These are phyloP conservation scores for Peniophora sp. DNA, from an alignment of 1,284 basidiomycete genomes.

Conservation along the genomic window DNA sequence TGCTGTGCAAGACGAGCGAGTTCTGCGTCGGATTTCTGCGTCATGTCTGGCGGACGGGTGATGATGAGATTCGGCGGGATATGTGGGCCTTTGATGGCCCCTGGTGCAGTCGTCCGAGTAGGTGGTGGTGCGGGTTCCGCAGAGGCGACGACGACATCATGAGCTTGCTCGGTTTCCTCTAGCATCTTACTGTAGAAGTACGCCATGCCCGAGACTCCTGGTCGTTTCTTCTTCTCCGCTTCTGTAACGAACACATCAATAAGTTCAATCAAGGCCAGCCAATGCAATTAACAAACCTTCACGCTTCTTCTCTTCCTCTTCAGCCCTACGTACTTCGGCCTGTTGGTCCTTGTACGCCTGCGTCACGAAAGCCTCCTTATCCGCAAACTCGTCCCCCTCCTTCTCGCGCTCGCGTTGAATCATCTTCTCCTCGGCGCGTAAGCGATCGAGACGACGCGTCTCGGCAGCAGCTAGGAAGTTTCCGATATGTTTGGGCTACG, in stretches of 20 bases:
- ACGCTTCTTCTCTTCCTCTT: constrained; percentile 81
- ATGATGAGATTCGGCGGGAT: constrained; percentile 64
- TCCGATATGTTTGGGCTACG: constrained; percentile 89
- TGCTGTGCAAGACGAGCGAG: constrained; percentile 60
- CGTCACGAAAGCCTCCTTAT: constrained; percentile 96
- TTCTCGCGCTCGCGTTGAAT: constrained; percentile 87
- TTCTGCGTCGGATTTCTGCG: constrained; percentile 59
- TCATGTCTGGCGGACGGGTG: constrained; percentile 56
- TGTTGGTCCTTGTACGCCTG: constrained; percentile 97
- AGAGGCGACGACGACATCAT: constrained; percentile 77
- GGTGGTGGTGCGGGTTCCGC: not conserved
- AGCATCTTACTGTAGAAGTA: constrained; percentile 83
- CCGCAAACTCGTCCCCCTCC: constrained; percentile 91
- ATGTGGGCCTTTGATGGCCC: constrained; percentile 54
- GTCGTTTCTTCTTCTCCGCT: constrained; percentile 49
- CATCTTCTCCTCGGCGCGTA: constrained; percentile 98
- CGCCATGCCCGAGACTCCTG: constrained; percentile 65
- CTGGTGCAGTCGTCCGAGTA: constrained; percentile 21
- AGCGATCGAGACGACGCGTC: constrained; percentile 80
- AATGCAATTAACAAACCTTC: constrained; percentile 55
- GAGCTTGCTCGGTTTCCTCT: constrained; percentile 73
- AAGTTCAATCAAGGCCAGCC: not conserved
- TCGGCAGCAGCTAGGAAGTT: constrained; percentile 79
- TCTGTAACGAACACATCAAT: constrained; percentile 30
- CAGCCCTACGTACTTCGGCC: constrained; percentile 84